These are phyloP conservation scores for Kokia cookei DNA, from an alignment of 441 rosid genomes.

Conservation along the genomic window DNA sequence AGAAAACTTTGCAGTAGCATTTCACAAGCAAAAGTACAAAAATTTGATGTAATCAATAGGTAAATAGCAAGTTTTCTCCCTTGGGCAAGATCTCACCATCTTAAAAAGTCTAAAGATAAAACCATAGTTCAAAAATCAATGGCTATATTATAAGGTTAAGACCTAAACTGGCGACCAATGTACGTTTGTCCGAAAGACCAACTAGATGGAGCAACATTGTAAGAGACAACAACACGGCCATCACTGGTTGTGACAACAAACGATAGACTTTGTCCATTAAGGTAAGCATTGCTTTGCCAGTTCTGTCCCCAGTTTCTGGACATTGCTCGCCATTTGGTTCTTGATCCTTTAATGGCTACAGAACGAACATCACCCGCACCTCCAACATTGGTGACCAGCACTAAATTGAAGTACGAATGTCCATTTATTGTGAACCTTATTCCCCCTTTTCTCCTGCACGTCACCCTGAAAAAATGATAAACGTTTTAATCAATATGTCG, in stretches of 20 bases:
- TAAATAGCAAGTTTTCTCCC: neutral
- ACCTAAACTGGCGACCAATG: conserved; percentile 50
- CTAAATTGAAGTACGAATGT: conserved; percentile 63
- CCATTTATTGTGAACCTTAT: conserved; percentile 66
- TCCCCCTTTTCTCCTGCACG: conserved; percentile 49
- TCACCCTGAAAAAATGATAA: conserved; percentile 31
- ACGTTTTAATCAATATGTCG: too few relatives aligned
- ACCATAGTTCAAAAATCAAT: neutral
- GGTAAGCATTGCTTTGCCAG: conserved; percentile 62
- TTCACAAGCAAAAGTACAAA: neutral
- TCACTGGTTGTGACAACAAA: conserved; percentile 55
- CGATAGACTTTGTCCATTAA: conserved; percentile 54
- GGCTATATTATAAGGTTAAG: neutral
- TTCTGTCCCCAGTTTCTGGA: conserved; percentile 77
- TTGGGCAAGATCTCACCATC: too few relatives aligned
- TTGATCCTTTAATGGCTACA: conserved; percentile 46
- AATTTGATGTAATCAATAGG: neutral
- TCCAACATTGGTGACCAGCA: conserved; percentile 41
- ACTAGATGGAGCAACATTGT: conserved; percentile 34
- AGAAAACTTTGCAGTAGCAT: too few relatives aligned
- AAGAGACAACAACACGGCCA: conserved; percentile 35
- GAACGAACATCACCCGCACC: conserved; percentile 36
- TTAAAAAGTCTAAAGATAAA: neutral
- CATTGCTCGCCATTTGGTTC: conserved; percentile 55
- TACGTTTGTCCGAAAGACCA: conserved; percentile 67